A percentile compares a stretch with the other conserved stretches of the same genome.
Conservation (phyloP, 1,284 basidiomycete species). For the Inonotus obliquus region DNA sequence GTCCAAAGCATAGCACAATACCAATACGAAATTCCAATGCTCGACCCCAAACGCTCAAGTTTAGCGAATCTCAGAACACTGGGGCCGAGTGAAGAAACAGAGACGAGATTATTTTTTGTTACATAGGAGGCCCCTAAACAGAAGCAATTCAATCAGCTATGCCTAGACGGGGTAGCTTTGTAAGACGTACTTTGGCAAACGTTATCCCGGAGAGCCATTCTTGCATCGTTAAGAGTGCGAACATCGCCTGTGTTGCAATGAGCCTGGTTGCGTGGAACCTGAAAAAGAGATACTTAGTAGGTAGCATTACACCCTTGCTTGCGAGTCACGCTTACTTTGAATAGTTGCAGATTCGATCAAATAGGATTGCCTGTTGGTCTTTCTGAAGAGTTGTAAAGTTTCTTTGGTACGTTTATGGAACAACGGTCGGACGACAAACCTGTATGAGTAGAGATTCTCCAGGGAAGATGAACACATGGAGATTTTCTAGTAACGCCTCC, state of each 20-base stretch:
- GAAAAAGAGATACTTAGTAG: background rate
- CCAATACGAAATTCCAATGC: too few relatives aligned
- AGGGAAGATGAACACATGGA: slow-evolving; percentile 12
- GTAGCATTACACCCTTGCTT: too few relatives aligned
- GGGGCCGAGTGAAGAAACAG: too few relatives aligned
- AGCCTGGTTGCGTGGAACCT: slow-evolving; percentile 8
- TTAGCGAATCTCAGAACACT: too few relatives aligned
- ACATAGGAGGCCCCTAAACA: background rate
- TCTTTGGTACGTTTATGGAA: background rate
- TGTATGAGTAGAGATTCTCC: slow-evolving; percentile 14
- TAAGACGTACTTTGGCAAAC: slow-evolving; percentile 5
- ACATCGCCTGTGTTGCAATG: slow-evolving; percentile 15
- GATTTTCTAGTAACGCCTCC: slow-evolving; percentile 11
- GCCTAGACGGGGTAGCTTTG: too few relatives aligned
- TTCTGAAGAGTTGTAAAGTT: background rate
- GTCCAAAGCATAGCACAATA: background rate
- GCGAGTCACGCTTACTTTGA: background rate
- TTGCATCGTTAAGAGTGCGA: slow-evolving; percentile 10
- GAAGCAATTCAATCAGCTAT: background rate
- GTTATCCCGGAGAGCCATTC: slow-evolving; percentile 13
- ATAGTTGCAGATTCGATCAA: slow-evolving; percentile 11
- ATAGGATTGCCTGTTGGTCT: slow-evolving; percentile 12
- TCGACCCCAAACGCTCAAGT: too few relatives aligned
- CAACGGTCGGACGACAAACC: background rate
- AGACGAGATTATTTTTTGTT: background rate